Conservation (phyloP, 169 alveolate species). For the Cryptosporidium ryanae region DNA sequence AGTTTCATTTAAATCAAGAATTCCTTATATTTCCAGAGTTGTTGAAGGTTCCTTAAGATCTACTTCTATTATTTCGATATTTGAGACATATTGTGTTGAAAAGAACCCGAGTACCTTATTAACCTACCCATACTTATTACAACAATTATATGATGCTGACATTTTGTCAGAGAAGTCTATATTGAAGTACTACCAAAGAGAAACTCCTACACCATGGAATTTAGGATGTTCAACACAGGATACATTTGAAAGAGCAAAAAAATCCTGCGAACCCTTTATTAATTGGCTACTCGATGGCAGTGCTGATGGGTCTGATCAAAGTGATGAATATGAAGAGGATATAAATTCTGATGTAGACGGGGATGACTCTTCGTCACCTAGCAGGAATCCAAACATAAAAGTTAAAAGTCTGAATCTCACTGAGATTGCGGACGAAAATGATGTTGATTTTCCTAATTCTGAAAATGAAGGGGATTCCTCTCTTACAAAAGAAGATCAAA, state of each 20-base stretch:
- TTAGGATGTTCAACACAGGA: slow-evolving; percentile 72
- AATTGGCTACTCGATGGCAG: slow-evolving; percentile 81
- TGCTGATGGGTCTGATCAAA: slow-evolving; percentile 79
- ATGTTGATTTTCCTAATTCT: slow-evolving; percentile 19
- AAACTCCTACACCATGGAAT: slow-evolving; percentile 54
- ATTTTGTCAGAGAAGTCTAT: slow-evolving; percentile 83
- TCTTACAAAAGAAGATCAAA: slow-evolving; percentile 18
- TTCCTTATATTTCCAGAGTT: slow-evolving; percentile 78
- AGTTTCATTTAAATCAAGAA: slow-evolving; percentile 79
- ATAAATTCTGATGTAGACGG: slow-evolving; percentile 37
- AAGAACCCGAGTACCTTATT: slow-evolving; percentile 78
- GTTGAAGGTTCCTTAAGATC: slow-evolving; percentile 83
- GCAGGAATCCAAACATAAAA: slow-evolving; percentile 14
- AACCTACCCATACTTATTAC: slow-evolving; percentile 85
- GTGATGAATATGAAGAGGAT: slow-evolving; percentile 75
- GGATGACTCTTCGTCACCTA: slow-evolving; percentile 34
- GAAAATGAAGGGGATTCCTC: slow-evolving; percentile 9
- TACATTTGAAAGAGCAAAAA: slow-evolving; percentile 80
- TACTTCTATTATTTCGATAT: slow-evolving; percentile 82
- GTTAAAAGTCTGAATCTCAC: slow-evolving; percentile 61
- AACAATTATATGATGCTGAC: slow-evolving; percentile 84
- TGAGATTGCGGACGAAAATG: neutral
- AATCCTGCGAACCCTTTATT: slow-evolving; percentile 85
- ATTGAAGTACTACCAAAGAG: slow-evolving; percentile 75
- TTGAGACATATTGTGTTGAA: slow-evolving; percentile 84